Evolutionary conservation across 2,329 filamentous ascomycete genomes (phyloP), one percentile per base, ranked within the genome.

Genomic region (Colletotrichum siamense): DNA sequence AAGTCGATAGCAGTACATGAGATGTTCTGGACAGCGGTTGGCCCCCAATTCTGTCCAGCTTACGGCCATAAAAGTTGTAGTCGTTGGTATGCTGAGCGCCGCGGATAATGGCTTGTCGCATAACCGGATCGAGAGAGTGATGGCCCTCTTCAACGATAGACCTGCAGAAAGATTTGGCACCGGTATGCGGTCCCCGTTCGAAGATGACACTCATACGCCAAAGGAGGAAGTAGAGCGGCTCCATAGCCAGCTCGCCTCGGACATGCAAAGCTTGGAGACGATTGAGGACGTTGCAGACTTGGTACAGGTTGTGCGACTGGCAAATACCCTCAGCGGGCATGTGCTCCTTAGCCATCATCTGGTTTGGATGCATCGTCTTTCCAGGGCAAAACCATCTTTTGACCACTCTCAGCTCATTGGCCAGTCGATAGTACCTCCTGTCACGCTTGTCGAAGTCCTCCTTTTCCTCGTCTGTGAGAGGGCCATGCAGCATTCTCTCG

Each of bases 141-240:
- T 77, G 69, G 15, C 57, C 61, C 55, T 77, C 32, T n/a, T 76
- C 57, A 15, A 69, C n/a, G 18, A 76, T 59, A 26, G 24, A 12
- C 10, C 26, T 64, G n/a, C 44, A 64, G 57, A 76, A 65, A 22
- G 65, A 52, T 22, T 59, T 62, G 24, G 30, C 22, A 8, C 59
- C 30, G 4, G 59, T 61, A 3, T 28, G 32, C 10, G 44, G 64
- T 15, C 52, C 39, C 9, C 74, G 70, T 24, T 76, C 63, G 59
- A 77, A 67, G 22, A 30, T 26, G 18, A 71, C 67, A 8, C 73
- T 69, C 30, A 84, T 77, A 24, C 84, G 79, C 84, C 84, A 86
- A 22, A 85, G 80, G 55, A 86, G 77, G 65, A 86, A 87, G 74
- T 86, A 82, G 71, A 81, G 84, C 0, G 85, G 83, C 9, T 84